These are phyloP conservation scores for Mallotus japonicus DNA, from an alignment of 441 rosid genomes.

Conservation along the genomic window DNA sequence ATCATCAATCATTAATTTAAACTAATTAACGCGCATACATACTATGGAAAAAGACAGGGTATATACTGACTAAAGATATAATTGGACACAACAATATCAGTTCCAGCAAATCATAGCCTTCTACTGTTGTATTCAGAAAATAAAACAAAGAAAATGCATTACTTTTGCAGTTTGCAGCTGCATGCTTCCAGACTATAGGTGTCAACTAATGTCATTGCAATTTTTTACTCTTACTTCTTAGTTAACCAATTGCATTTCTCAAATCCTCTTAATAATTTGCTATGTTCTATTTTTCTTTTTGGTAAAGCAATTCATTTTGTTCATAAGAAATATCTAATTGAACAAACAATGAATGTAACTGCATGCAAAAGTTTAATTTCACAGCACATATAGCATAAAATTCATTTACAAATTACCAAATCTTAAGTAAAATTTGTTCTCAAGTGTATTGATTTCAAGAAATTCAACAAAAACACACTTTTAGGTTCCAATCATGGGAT, in stretches of 20 bases:
- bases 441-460: neutral
- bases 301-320: neutral
- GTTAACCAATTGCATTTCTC: neutral
- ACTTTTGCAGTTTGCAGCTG: neutral
- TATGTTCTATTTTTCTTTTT: no score
- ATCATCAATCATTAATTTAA: neutral
- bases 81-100: neutral
- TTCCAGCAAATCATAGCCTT: neutral
- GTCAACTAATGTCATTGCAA: neutral
- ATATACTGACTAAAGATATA: neutral
- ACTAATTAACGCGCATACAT: neutral
- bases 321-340: neutral
- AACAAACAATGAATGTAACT: neutral
- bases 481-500: neutral
- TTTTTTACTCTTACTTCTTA: neutral
- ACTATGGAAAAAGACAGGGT: neutral
- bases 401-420: neutral
- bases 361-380: neutral
- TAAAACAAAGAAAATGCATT: neutral
- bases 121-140: neutral
- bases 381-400: neutral
- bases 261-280: neutral
- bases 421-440: neutral
- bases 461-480: neutral
- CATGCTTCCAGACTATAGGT: neutral